Percentiles rank a stretch among this genome's conserved stretches.
These are phyloP conservation scores for Pythium coloratum DNA, from an alignment of 352 stramenopile genomes.

Conservation along the genomic window DNA sequence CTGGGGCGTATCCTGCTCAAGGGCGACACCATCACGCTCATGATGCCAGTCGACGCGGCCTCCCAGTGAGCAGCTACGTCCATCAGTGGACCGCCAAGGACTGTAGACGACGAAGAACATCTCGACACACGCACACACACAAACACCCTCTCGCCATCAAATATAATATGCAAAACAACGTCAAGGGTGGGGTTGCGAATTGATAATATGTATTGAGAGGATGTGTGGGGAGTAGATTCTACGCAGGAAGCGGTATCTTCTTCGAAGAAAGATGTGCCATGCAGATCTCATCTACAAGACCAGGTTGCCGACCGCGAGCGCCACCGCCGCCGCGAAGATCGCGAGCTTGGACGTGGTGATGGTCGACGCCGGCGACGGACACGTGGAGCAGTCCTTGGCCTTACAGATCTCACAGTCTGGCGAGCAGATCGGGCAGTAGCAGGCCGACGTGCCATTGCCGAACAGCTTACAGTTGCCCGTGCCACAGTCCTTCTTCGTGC, in stretches of 20 bases:
- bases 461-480: conserved; percentile 29
- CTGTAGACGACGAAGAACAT: neutral
- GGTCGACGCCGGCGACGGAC: conserved; percentile 32
- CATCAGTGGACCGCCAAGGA: neutral
- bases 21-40: conserved; percentile 99
- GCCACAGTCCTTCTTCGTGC: conserved; percentile 33
- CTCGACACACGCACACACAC: neutral
- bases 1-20: conserved; percentile 99
- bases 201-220: conserved; percentile 14
- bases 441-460: conserved; percentile 28
- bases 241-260: conserved; percentile 12
- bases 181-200: neutral
- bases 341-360: conserved; percentile 30
- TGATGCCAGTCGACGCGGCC: conserved; percentile 88
- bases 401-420: conserved; percentile 33
- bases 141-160: too few relatives aligned
- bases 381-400: conserved; percentile 32
- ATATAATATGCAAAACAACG: neutral
- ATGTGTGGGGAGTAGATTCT: conserved; percentile 11
- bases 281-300: conserved; percentile 18
- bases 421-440: conserved; percentile 37
- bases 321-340: conserved; percentile 23
- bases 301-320: conserved; percentile 29
- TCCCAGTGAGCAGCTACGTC: conserved; percentile 13
- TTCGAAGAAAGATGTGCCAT: neutral